Evolutionary conservation across 129 eudicot species (phyloP), one percentile per base, ranked within the genome.

Genomic region (Pseudognaphalium luteoalbum): DNA sequence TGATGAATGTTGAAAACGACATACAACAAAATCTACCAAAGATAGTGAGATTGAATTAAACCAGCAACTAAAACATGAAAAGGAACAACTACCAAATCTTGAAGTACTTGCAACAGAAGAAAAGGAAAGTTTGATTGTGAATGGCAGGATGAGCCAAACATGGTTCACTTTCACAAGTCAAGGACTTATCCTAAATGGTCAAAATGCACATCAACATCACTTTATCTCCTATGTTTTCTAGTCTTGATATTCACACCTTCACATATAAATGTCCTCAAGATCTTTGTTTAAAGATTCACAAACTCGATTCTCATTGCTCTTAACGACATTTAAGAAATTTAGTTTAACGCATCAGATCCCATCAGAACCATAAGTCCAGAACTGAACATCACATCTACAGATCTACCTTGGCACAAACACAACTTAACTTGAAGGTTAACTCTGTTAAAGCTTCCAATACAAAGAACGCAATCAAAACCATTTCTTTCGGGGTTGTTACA

Each of bases 141-240:
- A 73, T 15, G 63, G 70, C 30, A 63, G 70, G 66, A 73, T 73
- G 79, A 56, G 75, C 70, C 79, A 73, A 66, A 67, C 33, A 41
- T 57, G 54, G 66, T 58, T 67, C 80, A 59, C 66, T 80, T 74
- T 80, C 83, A 74, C 64, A 34, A 32, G 66, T 74, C 76, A 74
- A 74, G 17, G 33, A 68, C 70, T 74, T 80, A 80, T 80, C 80
- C 83, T 29, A 47, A 76, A 59, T 73, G 59, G 70, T 80, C 80
- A 57, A 73, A 67, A 21, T 56, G 44, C 56, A 14, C 68, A 67
- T 54, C 74, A 15, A 80, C 71, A 74, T 66, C 75, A 66, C 66
- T 20, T 66, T 30, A 35, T 65, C 66, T 62, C 70, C 41, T 66
- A 56, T 56, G 54, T 73, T 16, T 54, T 56, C 15, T 51, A 35